Evolutionary conservation across 78 protist species (phyloP).

Genomic region (Chrysochromulina parva): DNA sequence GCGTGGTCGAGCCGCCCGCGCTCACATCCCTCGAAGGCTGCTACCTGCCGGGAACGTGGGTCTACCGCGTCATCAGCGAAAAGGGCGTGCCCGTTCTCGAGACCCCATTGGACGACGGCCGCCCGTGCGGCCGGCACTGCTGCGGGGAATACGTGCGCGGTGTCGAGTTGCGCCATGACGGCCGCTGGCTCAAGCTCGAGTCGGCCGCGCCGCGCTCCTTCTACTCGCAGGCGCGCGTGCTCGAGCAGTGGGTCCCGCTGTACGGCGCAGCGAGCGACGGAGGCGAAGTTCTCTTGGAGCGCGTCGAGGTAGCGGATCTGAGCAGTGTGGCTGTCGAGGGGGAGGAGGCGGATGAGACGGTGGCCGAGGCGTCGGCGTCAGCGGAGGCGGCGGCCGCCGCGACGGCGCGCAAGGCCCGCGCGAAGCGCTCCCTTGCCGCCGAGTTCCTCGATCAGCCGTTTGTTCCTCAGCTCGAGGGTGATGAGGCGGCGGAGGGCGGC

Average conservation of each 20-base stretch:
- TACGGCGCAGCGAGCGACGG: neutral
- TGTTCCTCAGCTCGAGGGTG: neutral
- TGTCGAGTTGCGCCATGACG: neutral
- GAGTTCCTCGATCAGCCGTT: slow-evolving; percentile 3
- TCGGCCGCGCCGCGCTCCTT: neutral
- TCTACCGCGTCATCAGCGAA: neutral
- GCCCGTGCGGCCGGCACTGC: neutral
- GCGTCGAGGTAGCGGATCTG: neutral
- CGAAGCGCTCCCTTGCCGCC: neutral
- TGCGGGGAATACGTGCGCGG: slow-evolving; percentile 8
- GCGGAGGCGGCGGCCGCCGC: neutral
- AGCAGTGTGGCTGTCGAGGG: neutral
- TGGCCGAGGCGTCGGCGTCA: neutral
- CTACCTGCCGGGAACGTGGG: neutral
- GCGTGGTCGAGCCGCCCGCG: neutral
- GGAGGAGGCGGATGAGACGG: neutral
- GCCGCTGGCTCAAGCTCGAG: neutral
- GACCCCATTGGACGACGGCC: neutral
- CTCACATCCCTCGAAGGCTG: slow-evolving; percentile 8
- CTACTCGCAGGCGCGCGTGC: neutral
- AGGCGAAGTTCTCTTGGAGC: too few species aligned
- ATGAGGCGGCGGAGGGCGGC: neutral
- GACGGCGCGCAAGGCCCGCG: neutral
- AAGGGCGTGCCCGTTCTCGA: neutral
- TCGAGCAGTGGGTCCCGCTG: neutral